These are phyloP conservation scores for Pythium scleroteichum DNA, from an alignment of 352 stramenopile species.

Conservation along the genomic window DNA sequence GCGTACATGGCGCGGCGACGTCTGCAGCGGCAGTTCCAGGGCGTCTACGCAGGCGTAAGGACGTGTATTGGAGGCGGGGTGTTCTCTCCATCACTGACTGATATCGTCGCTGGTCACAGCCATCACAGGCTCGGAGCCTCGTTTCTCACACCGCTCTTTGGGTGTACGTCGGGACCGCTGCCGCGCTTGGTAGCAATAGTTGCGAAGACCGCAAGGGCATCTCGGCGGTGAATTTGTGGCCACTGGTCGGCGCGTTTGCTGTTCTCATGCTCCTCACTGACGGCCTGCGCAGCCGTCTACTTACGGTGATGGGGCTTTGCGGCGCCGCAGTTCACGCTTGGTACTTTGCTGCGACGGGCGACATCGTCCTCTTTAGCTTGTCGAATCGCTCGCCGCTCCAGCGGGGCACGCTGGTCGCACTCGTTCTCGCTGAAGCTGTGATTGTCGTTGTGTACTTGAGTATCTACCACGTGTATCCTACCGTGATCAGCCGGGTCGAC, in stretches of 20 bases:
- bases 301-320: neutral
- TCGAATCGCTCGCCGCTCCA: neutral
- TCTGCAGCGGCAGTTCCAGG: conserved; percentile 39
- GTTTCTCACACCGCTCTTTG: too few species aligned
- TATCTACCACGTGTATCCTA: conserved; percentile 47
- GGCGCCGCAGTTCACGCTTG: neutral
- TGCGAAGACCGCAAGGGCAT: neutral
- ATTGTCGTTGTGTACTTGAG: conserved; percentile 38
- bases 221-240: neutral
- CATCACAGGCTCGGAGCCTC: too few species aligned
- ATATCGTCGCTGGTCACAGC: too few species aligned
- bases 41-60: conserved; percentile 29
- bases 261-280: neutral
- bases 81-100: neutral
- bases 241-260: neutral
- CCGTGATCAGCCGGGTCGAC: conserved; percentile 34
- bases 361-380: conserved; percentile 28
- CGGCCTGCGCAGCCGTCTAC: neutral
- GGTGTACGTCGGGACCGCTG: too few species aligned
- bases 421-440: conserved; percentile 28
- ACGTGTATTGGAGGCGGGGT: too few species aligned
- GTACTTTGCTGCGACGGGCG: neutral
- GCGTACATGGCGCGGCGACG: conserved; percentile 36
- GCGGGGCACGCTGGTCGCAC: conserved; percentile 11
- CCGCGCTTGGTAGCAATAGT: neutral